Evolutionary conservation across 352 stramenopile genomes (phyloP).

Genomic region (Globisporangium iwayamae): DNA sequence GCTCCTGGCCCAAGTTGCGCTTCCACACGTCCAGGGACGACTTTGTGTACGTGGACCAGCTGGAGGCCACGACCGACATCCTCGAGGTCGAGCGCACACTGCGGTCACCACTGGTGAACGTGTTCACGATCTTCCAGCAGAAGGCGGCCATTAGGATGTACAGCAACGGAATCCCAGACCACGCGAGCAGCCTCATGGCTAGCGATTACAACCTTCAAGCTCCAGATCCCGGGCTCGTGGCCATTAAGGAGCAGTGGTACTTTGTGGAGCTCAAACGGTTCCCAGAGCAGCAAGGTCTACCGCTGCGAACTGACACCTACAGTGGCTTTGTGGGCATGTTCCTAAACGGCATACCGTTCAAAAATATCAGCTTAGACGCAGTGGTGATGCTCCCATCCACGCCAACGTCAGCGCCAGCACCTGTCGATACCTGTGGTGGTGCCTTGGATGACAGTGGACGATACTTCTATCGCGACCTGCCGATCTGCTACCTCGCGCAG

Average conservation of each 20-base stretch:
- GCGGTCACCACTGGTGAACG: slow-evolving; percentile 20
- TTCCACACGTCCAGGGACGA: slow-evolving; percentile 29
- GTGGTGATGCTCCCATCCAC: background rate
- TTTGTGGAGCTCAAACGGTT: slow-evolving; percentile 64
- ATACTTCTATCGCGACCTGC: slow-evolving; percentile 49
- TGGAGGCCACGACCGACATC: slow-evolving; percentile 33
- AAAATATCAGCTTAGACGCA: slow-evolving; percentile 15
- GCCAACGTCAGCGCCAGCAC: slow-evolving; percentile 10
- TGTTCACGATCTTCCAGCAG: slow-evolving; percentile 45
- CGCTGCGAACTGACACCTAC: slow-evolving; percentile 20
- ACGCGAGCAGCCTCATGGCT: slow-evolving; percentile 20
- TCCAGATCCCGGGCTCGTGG: background rate
- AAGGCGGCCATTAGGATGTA: slow-evolving; percentile 44
- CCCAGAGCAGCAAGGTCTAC: slow-evolving; percentile 26
- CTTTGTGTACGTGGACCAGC: slow-evolving; percentile 46
- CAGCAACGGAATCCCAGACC: slow-evolving; percentile 58
- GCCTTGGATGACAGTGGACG: slow-evolving; percentile 34
- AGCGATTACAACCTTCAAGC: background rate
- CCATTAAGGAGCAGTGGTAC: slow-evolving; percentile 33
- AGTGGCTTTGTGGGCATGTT: slow-evolving; percentile 46
- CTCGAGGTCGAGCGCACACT: slow-evolving; percentile 8
- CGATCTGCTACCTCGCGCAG: slow-evolving; percentile 35
- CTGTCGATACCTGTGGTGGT: slow-evolving; percentile 45
- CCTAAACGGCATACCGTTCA: slow-evolving; percentile 62
- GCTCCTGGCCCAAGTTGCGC: slow-evolving; percentile 53